phyloP scores from a whole-genome alignment of 306 rosid genomes.

The Echinosophora koreensis region DNA sequence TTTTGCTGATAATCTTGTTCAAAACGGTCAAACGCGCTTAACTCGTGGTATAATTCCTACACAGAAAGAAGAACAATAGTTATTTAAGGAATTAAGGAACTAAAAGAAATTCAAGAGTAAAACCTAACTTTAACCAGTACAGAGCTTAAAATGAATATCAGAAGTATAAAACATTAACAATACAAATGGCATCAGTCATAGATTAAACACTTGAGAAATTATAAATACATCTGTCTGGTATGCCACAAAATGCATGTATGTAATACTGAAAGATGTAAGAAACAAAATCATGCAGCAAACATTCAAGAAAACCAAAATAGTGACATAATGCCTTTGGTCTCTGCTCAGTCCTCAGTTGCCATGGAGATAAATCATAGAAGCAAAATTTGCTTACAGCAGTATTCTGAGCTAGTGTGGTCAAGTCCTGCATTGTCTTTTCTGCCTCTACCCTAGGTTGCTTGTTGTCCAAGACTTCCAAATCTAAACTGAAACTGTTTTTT shows the following conservation, averaged over 20 bases:
- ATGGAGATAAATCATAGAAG: conserved; percentile 12
- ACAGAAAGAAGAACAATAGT: conserved; percentile 18
- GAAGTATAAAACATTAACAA: not conserved
- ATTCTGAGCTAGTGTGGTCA: conserved; percentile 65
- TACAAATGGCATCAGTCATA: conserved; percentile 25
- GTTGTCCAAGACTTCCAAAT: conserved; percentile 55
- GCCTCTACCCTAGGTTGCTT: conserved; percentile 62
- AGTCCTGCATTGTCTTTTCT: conserved; percentile 71
- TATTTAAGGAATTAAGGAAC: conserved; percentile 26
- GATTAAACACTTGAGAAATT: not conserved
- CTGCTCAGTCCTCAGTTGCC: conserved; percentile 32
- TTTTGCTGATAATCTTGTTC: conserved; percentile 83
- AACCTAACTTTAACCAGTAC: conserved; percentile 14
- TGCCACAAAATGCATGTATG: conserved; percentile 22
- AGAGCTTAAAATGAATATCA: not conserved
- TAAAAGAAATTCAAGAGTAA: not conserved
- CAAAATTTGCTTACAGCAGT: conserved; percentile 79
- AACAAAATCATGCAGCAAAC: conserved; percentile 12
- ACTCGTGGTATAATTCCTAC: conserved; percentile 89
- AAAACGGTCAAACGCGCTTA: conserved; percentile 74
- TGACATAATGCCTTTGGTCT: conserved; percentile 10
- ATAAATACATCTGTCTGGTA: not conserved
- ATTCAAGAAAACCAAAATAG: conserved; percentile 23
- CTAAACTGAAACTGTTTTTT: conserved; percentile 67
- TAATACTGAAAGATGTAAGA: not conserved